Evolutionary conservation across 106 monocot species (phyloP).

Genomic region (Dioscorea dumetorum): DNA sequence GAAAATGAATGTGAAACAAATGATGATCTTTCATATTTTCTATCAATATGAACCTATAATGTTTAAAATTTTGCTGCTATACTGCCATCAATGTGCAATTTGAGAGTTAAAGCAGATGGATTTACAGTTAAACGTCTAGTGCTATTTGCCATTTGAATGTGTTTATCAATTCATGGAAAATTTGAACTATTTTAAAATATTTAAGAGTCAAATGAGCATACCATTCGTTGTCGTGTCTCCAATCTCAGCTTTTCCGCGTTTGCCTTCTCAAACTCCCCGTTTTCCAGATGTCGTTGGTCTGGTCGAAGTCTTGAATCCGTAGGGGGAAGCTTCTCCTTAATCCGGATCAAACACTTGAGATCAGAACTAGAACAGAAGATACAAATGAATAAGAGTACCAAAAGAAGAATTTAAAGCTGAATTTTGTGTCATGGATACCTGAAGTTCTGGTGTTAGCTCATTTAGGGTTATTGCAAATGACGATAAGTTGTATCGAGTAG

Average conservation of each 20-base stretch:
- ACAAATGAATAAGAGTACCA: conserved; percentile 1
- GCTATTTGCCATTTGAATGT: no score
- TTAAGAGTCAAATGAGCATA: conserved; percentile 1
- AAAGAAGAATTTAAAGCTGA: background rate
- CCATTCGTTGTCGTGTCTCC: conserved; percentile 83
- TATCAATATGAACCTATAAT: no score
- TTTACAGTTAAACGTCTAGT: no score
- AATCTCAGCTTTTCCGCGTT: conserved; percentile 67
- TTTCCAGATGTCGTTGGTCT: conserved; percentile 69
- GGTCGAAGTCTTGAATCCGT: conserved; percentile 77
- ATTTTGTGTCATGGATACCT: conserved; percentile 28
- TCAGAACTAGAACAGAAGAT: conserved; percentile 15
- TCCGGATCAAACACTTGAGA: conserved; percentile 18
- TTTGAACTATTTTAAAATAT: no score
- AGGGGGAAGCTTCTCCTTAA: conserved; percentile 70
- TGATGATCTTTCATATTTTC: no score
- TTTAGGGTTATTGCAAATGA: conserved; percentile 71
- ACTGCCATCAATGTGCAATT: no score
- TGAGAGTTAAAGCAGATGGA: no score
- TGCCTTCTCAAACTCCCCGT: conserved; percentile 81
- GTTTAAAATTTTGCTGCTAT: no score
- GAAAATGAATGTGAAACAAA: no score
- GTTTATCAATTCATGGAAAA: no score
- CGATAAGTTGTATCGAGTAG: conserved; percentile 66
- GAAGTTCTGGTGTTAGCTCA: conserved; percentile 50